These are phyloP conservation scores for Fremontodendron californicum DNA, from an alignment of 345 rosid species.

Conservation along the genomic window DNA sequence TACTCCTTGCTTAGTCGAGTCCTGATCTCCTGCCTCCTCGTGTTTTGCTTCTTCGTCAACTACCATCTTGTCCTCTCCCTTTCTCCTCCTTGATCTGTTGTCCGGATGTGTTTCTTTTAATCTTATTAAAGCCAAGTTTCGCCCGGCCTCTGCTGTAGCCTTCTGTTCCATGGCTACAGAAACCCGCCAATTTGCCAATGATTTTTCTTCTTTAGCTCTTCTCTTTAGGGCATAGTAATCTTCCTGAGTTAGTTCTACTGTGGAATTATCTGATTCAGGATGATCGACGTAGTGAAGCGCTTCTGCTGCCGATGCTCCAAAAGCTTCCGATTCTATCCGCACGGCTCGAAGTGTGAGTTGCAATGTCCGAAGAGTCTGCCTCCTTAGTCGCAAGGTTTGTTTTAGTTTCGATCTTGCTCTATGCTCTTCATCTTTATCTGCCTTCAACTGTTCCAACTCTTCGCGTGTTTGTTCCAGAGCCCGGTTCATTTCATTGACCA, in stretches of 20 bases:
- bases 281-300: slow-evolving; percentile 19
- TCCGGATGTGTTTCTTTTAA: slow-evolving; percentile 19
- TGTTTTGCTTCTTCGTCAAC: neutral
- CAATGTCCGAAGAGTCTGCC: slow-evolving; percentile 39
- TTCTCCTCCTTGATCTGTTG: neutral
- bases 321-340: slow-evolving; percentile 43
- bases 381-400: slow-evolving; percentile 34
- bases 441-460: slow-evolving; percentile 26
- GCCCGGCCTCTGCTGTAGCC: slow-evolving; percentile 37
- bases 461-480: slow-evolving; percentile 20
- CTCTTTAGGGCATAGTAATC: slow-evolving; percentile 36
- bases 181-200: slow-evolving; percentile 42
- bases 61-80: neutral
- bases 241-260: slow-evolving; percentile 27
- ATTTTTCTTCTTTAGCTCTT: slow-evolving; percentile 41
- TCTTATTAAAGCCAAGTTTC: slow-evolving; percentile 28
- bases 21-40: slow-evolving; percentile 21
- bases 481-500: slow-evolving; percentile 18
- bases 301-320: slow-evolving; percentile 29
- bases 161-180: slow-evolving; percentile 44
- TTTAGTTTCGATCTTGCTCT: slow-evolving; percentile 31
- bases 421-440: slow-evolving; percentile 24
- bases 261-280: slow-evolving; percentile 17
- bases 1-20: neutral
- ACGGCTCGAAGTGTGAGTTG: slow-evolving; percentile 36